Base-by-base conservation (phyloP, 352 stramenopile species). In the Pythium brachiatum region DNA sequence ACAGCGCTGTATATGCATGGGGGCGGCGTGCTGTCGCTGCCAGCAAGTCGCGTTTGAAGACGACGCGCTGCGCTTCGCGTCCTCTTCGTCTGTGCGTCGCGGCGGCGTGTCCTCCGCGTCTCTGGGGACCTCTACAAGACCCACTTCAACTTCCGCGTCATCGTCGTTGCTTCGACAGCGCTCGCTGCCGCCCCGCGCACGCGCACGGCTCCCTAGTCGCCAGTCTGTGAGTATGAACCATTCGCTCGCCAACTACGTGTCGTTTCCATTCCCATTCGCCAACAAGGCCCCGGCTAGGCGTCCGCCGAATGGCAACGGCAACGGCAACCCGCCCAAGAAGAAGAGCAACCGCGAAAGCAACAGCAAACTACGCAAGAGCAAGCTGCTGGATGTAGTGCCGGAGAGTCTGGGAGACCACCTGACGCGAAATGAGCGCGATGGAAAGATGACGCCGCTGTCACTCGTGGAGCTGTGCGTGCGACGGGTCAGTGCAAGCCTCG, bases 191-290 rank as follows among this genome's bases (percentile, higher is more conserved):
- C 32, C 54, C n/a, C 36, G 52, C 26, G 16, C 51, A 21, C 76
- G 25, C 47, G 65, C 48, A 55, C 47, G 58, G 0, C 51, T 62
- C 12, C 62, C 62, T 1, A 69, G 62, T 20, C 62, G 62, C 51
- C 62, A 69, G 57, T 69, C 62, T 13, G 38, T 61, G 29, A 61
- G 61, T 34, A 72, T 83, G 44, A 81, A 73, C 23, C 80, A 87
- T 62, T 82, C 81, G 16, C 73, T 92, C 6, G 75, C 73, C 26
- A 92, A 79, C 68, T 92, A 92, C 66, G 74, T 90, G 18, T 81
- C 81, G 15, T 92, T 92, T 62, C 78, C 83, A 46, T 92, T 92
- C 65, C 83, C 83, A 18, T 92, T 90, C 26, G 73, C 76, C 0
- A 79, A 70, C 29, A 86, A 85, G 46, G 56, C 21, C 47, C 53